Evolutionary conservation across 2,329 filamentous ascomycete genomes (phyloP).

Genomic region (Colletotrichum truncatum): DNA sequence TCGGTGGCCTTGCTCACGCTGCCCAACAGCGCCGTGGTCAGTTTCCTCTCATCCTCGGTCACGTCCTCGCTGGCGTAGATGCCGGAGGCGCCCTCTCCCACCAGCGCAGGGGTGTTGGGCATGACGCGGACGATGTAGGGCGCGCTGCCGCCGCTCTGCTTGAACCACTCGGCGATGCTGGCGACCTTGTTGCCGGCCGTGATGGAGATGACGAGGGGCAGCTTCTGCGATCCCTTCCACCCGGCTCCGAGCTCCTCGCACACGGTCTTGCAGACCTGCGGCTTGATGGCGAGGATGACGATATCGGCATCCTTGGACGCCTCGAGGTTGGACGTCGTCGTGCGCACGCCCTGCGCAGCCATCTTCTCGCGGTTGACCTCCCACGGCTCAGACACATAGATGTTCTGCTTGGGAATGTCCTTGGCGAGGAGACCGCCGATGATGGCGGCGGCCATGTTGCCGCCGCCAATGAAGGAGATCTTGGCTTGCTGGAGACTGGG

Average conservation of each 20-base stretch:
- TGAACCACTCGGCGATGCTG: constrained; percentile 54
- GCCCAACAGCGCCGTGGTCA: constrained; percentile 51
- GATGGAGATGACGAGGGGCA: constrained; percentile 59
- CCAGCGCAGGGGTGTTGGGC: constrained; percentile 61
- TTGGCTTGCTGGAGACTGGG: constrained; percentile 23
- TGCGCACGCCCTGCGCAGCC: constrained; percentile 53
- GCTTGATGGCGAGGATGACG: constrained; percentile 60
- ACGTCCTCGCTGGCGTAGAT: constrained; percentile 55
- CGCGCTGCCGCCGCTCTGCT: constrained; percentile 43
- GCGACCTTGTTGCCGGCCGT: constrained; percentile 57
- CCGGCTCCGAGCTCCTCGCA: constrained; percentile 54
- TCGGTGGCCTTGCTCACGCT: constrained; percentile 58
- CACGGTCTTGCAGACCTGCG: constrained; percentile 56
- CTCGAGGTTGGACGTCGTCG: constrained; percentile 56
- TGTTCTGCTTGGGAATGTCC: constrained; percentile 52
- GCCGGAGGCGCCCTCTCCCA: constrained; percentile 60
- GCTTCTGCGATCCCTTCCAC: constrained; percentile 36
- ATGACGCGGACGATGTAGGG: constrained; percentile 60
- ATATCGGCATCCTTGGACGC: constrained; percentile 54
- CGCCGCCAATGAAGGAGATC: constrained; percentile 45
- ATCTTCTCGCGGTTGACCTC: constrained; percentile 62
- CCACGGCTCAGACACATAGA: constrained; percentile 60
- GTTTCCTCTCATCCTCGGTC: constrained; percentile 49
- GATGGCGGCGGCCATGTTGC: constrained; percentile 63
- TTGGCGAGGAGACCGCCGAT: constrained; percentile 57